Evolutionary conservation across 805 yeast species (phyloP).

Genomic region (Pichia ethanolica): DNA sequence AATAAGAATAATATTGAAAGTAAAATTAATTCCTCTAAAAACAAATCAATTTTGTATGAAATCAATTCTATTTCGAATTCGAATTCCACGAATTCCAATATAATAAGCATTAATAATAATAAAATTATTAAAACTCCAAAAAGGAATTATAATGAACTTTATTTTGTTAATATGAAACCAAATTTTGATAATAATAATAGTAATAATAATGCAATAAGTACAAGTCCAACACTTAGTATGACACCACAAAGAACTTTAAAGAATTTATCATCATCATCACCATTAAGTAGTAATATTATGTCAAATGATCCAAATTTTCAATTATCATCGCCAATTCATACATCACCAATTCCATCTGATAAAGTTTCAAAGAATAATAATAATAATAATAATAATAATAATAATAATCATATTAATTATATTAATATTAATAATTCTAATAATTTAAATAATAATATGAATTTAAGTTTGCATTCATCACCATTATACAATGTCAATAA

Average conservation of each 20-base stretch:
- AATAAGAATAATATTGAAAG: too few relatives aligned
- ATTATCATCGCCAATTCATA: slow-evolving; percentile 22
- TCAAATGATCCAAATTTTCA: slow-evolving; percentile 1
- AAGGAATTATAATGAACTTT: not conserved
- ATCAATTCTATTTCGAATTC: not conserved
- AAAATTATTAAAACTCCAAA: not conserved
- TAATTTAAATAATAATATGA: not conserved
- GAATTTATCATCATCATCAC: slow-evolving; percentile 4
- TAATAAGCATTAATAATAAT: not conserved
- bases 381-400: not conserved
- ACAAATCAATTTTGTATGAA: too few relatives aligned
- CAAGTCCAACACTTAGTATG: not conserved
- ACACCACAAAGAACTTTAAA: not conserved
- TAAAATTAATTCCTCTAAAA: too few relatives aligned
- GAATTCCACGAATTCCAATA: too few relatives aligned
- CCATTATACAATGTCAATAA: not conserved
- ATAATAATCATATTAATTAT: not conserved
- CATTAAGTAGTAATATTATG: slow-evolving; percentile 4
- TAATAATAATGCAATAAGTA: too few relatives aligned
- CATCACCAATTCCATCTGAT: slow-evolving; percentile 20
- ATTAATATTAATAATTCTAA: not conserved
- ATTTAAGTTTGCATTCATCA: not conserved
- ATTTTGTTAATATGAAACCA: not conserved
- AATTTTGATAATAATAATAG: not conserved
- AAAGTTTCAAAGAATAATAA: not conserved